Percentiles rank a stretch among this genome's conserved stretches.
Conservation (phyloP, 352 stramenopile species). For the Phytophthora lateralis region DNA sequence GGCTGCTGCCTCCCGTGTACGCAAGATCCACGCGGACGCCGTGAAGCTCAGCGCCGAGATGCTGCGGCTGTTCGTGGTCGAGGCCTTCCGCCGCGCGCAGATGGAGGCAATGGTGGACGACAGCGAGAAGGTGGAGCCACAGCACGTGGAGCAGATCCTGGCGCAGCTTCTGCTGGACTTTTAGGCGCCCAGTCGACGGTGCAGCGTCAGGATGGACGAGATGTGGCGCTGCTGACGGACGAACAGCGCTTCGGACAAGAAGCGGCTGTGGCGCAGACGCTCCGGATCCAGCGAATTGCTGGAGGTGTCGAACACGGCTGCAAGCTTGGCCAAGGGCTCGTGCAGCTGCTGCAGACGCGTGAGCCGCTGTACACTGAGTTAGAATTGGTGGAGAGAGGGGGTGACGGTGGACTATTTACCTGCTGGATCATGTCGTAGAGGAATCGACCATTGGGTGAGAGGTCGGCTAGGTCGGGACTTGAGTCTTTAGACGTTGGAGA, state of each 20-base stretch:
- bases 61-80: constrained; percentile 76
- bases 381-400: not conserved
- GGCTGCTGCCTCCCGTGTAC: constrained; percentile 42
- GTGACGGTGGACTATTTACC: constrained; percentile 30
- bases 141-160: constrained; percentile 83
- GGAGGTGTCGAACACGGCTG: constrained; percentile 28
- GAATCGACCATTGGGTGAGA: constrained; percentile 45
- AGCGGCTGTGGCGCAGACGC: constrained; percentile 56
- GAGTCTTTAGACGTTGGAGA: not conserved
- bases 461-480: not conserved
- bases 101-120: constrained; percentile 90
- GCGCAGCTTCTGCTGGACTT: constrained; percentile 85
- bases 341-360: constrained; percentile 67
- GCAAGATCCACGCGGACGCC: constrained; percentile 79
- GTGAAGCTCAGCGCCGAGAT: constrained; percentile 79
- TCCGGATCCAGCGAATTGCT: constrained; percentile 34
- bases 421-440: constrained; percentile 68
- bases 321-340: constrained; percentile 60
- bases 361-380: constrained; percentile 41
- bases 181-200: constrained; percentile 32
- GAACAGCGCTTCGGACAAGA: constrained; percentile 51
- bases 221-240: constrained; percentile 46
- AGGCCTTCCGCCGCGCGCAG: constrained; percentile 78
- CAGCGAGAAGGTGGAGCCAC: constrained; percentile 67
- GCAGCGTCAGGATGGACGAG: constrained; percentile 27